Base-by-base conservation (phyloP, 176 grass and related monocot species). In the Cenchrus americanus region DNA sequence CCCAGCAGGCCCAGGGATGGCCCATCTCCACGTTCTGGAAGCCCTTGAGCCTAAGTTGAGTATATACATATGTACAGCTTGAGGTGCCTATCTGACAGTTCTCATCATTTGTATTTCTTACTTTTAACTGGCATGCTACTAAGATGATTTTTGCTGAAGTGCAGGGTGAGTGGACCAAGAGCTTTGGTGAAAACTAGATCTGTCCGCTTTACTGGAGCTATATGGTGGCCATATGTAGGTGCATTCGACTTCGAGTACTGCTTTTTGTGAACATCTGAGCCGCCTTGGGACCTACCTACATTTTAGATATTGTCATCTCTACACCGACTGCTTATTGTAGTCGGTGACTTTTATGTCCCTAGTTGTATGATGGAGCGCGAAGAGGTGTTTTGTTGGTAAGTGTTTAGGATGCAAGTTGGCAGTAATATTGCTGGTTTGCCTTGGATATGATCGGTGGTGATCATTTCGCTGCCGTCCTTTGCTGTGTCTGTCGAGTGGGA, bases 391-490 rank as follows among this genome's bases (percentile, higher is more conserved):
- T 60, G 53, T 46, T 59, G 50, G 80, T 47, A 47, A 77, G 41
- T 83, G 73, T 14, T 24, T 58, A 62, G 10, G 40, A 57, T 79
- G 73, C 47, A 81, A 84, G 69, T 54, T 76, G 66, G 76, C 74
- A 71, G 64, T 88, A 70, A 50, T 84, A 47, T 32, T 86, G 58
- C 63, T 77, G 79, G 87, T 62, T 80, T 68, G 37, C 55, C 40
- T 80, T 80, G 78, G 78, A 75, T 89, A 79, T 73, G 48, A 23
- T 81, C 27, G 46, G 10, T 61, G 61, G 13, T 44, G 43, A 46
- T 81, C 21, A 49, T 77, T 71, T 64, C 76, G 34, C 23, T 62
- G 23, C 8, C 80, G 49, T 69, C 62, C 15, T 32, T 24, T 46
- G 14, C 37, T 47, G n/a, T n/a, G 49, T 86, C 24, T 62, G 63